A percentile compares a stretch with the other conserved stretches of the same genome.
Conservation (phyloP, 768 basidiomycete genomes). For the Kwoniella pini region DNA sequence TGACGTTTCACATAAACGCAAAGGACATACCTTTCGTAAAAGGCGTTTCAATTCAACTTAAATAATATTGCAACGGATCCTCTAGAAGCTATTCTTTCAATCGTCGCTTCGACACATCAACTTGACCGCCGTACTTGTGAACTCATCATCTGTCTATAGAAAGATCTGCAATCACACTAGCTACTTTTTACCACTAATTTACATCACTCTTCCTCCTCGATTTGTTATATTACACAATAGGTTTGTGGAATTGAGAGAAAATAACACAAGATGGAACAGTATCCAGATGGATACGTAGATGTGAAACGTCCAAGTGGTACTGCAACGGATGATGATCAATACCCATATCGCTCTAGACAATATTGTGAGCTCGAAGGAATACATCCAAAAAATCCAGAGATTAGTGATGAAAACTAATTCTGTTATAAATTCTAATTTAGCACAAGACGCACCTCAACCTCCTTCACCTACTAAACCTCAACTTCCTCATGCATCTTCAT, state of each 20-base stretch:
- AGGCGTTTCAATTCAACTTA: not conserved
- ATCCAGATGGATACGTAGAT: conserved; percentile 26
- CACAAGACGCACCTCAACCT: conserved; percentile 20
- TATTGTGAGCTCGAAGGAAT: conserved; percentile 14
- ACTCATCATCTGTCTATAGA: too few relatives aligned
- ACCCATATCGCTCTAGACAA: conserved; percentile 16
- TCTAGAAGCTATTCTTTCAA: not conserved
- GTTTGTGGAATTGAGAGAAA: too few relatives aligned
- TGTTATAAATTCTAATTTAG: not conserved
- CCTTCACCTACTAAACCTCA: conserved; percentile 22
- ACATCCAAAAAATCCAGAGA: not conserved
- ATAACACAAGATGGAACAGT: conserved; percentile 21
- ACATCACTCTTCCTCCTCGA: too few relatives aligned
- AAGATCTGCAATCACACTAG: too few relatives aligned
- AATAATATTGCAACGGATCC: too few relatives aligned
- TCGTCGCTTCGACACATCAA: too few relatives aligned
- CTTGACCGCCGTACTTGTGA: too few relatives aligned
- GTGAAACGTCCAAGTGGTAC: conserved; percentile 23
- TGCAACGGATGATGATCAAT: conserved; percentile 19
- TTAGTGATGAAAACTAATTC: too few relatives aligned
- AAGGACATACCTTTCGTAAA: not conserved
- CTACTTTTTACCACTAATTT: too few relatives aligned
- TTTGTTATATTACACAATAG: too few relatives aligned
- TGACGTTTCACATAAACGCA: not conserved
- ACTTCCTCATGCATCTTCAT: conserved; percentile 32